Base-by-base conservation (phyloP, 2,329 filamentous ascomycete species). In the Alternaria rosae region DNA sequence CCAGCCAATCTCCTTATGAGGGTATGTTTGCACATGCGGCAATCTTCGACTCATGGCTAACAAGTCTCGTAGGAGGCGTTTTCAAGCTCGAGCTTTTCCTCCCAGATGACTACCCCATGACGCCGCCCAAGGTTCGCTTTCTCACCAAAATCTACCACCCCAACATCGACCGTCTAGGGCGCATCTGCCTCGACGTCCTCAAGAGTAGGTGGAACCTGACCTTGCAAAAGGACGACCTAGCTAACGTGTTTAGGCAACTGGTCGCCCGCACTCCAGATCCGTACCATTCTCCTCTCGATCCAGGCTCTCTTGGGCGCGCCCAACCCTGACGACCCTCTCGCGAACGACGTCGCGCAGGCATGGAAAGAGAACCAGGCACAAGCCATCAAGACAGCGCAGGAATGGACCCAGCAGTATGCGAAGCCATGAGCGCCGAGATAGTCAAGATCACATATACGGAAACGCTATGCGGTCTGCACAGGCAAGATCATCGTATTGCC, bases 81-180 rank as follows among this genome's bases (percentile, higher is more conserved):
- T 99, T 99, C 86, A 94, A 96, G 82, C 91, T 98, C 65, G 95
- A 99, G 81, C 89, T 99, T 20, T 99, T 99, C 81, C 87, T 99
- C 23, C 96, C 96, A 45, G 95, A 99, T 76, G 95, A 99, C 83
- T 99, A 99, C 80, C 95, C 95, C 43, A 99, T 99, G 95, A 97
- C 93, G 32, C 94, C 95, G 56, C 95, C 95, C 47, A 97, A 97
- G 85, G 97, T 99, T 77, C 92, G 95, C 57, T 99, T 99, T 82
- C 86, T 99, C 54, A 99, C 96, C 73, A 97, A 97, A 83, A 98
- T 99, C 80, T 99, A 98, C 82, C 96, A 99, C 80, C 95, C 95
- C 54, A 99, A 99, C 80, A 97, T 99, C 72, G 95, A 99, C 80
- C 96, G 96, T 82, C 88, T 99, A 3, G 95, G 95, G 63, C 91